These are phyloP conservation scores for Musa acuminata DNA, from an alignment of 176 grass and related monocot genomes.

Conservation along the genomic window DNA sequence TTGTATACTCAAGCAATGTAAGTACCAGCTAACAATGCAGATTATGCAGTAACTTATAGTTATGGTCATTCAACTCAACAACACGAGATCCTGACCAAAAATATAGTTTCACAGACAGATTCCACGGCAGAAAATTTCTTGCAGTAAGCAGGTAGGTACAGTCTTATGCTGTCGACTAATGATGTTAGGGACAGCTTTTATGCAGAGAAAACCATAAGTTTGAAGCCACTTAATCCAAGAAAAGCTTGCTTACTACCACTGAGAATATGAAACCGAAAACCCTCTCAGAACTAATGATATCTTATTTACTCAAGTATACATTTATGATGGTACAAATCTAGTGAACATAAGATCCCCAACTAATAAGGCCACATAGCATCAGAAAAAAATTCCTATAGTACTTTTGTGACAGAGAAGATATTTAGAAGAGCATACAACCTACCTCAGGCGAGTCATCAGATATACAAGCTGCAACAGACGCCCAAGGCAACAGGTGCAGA, in stretches of 20 bases:
- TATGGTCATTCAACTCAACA: not conserved
- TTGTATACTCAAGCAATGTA: too few relatives aligned
- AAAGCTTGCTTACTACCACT: not conserved
- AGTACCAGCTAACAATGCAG: not conserved
- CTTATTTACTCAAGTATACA: not conserved
- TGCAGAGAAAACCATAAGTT: not conserved
- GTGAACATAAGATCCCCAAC: not conserved
- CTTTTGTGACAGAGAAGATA: not conserved
- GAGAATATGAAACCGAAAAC: not conserved
- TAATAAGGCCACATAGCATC: not conserved
- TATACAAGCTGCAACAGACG: constrained; percentile 91
- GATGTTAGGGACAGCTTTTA: not conserved
- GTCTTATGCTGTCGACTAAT: not conserved
- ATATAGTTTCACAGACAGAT: not conserved
- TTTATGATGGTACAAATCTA: too few relatives aligned
- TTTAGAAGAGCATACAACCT: constrained; percentile 11
- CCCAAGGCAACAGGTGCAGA: constrained; percentile 85
- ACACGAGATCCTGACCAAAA: not conserved
- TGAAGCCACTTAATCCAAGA: not conserved
- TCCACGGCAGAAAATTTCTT: not conserved
- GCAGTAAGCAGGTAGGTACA: not conserved
- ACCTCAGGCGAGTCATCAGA: constrained; percentile 51
- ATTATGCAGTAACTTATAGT: not conserved
- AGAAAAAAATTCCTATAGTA: not conserved
- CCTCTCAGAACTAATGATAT: not conserved